Percentiles rank a stretch among this genome's conserved stretches.
phyloP scores from a whole-genome alignment of 2,329 filamentous ascomycete species.

The Cladosporium sp. region DNA sequence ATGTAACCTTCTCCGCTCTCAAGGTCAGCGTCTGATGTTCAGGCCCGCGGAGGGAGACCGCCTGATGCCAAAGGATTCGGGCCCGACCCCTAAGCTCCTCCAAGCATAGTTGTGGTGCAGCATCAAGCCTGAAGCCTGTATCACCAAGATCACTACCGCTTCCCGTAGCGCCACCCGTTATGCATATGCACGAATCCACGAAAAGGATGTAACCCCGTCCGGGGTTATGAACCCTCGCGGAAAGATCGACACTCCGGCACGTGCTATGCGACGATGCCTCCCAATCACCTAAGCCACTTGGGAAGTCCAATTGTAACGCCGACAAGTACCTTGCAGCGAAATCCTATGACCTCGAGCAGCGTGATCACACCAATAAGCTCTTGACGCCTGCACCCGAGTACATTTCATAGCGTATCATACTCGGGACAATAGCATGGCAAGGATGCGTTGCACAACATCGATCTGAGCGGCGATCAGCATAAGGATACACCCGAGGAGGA shows the following conservation, averaged over 20 bases:
- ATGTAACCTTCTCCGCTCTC: constrained; percentile 1
- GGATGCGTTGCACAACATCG: too few relatives aligned
- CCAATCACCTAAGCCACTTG: too few relatives aligned
- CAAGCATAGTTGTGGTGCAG: not conserved
- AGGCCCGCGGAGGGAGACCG: not conserved
- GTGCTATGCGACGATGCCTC: not conserved
- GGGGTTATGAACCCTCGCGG: not conserved
- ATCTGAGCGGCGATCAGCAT: too few relatives aligned
- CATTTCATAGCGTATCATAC: too few relatives aligned
- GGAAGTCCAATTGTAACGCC: too few relatives aligned
- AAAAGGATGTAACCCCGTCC: not conserved
- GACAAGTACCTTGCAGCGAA: too few relatives aligned
- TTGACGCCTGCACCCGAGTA: too few relatives aligned
- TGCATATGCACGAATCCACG: not conserved
- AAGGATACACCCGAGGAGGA: too few relatives aligned
- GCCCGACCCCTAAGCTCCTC: too few relatives aligned
- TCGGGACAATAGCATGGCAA: too few relatives aligned
- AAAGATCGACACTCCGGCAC: not conserved
- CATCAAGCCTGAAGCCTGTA: not conserved
- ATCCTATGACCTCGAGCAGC: too few relatives aligned
- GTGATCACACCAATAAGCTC: too few relatives aligned
- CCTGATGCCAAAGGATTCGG: not conserved
- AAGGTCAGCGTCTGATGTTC: not conserved
- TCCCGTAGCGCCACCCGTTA: not conserved
- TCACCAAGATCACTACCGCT: not conserved